Evolutionary conservation across 768 basidiomycete genomes (phyloP).

Genomic region (Lactarius trivialis): DNA sequence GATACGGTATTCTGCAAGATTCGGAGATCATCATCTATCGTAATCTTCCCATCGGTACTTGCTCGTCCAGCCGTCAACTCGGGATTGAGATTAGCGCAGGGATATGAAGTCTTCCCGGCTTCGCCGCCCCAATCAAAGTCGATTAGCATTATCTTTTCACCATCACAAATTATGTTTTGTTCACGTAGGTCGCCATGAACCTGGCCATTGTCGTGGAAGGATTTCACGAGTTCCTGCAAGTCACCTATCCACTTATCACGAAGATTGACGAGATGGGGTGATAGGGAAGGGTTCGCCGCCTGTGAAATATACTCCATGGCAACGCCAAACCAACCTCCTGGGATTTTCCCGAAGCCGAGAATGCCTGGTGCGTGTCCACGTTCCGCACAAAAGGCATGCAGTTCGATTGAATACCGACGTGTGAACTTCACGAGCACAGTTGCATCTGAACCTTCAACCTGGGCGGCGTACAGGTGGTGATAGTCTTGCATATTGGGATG

Average conservation of each 20-base stretch:
- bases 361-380: background rate
- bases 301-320: background rate
- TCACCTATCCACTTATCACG: background rate
- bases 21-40: too few species aligned
- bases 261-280: background rate
- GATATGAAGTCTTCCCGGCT: too few species aligned
- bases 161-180: too few species aligned
- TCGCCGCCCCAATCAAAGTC: too few species aligned
- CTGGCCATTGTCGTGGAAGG: background rate
- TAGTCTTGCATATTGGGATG: background rate
- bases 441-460: background rate
- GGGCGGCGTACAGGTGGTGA: background rate
- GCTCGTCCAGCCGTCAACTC: too few species aligned
- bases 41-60: too few species aligned
- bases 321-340: background rate
- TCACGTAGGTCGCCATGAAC: background rate
- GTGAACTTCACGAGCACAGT: constrained; percentile 3
- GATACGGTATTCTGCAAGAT: too few species aligned
- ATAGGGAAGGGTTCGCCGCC: background rate
- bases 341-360: background rate
- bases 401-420: background rate
- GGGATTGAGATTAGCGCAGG: too few species aligned
- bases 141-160: too few species aligned
- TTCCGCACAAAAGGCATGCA: constrained; percentile 4
- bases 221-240: background rate